Base-by-base conservation (phyloP, 1,139 yeast genomes). In the Lodderomyces beijingensis region DNA sequence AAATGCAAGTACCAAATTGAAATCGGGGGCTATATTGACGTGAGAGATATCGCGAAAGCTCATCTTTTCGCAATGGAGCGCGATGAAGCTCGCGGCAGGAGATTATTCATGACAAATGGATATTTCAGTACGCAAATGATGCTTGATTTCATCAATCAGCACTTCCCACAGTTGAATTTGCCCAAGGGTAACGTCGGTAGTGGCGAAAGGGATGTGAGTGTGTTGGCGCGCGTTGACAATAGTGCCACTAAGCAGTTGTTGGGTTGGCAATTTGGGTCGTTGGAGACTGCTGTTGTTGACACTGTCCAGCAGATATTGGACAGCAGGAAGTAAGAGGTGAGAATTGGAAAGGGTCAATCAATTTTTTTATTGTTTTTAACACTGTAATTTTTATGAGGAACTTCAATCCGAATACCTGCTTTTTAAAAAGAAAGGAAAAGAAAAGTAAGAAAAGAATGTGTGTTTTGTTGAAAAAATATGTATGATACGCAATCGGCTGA, bases 241-340 rank as follows among this genome's bases (percentile, higher is more conserved):
- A 38, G 39, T 15, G 44, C 44, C 19, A 62, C 70, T 2, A 50
- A 53, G 29, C 38, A 42, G 18, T 34, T 62, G 14, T 49, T 65
- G 35, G 53, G 50, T 1, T 58, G 59, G 39, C 47, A 51, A 12
- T 61, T 57, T 37, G 53, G 47, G 42, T 26, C 50, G 45, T 35
- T 55, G 55, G 50, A 65, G 24, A 47, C 53, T 11, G 50, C 62
- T 13, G 55, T 70, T 4, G 46, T 44, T 26, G 77, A 71, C 45
- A 57, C 74, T 4, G 63, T 68, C 14, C 34, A 46, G 16, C 78
- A 73, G 46, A 60, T 72, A 25, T 40, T 52, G 28, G 43, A 43
- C 14, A 24, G 60, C 61, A 2, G 41, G 10, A 25, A n/a, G 4
- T 5, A 13, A 10, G 27, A n/a, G n/a, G n/a, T n/a, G n/a, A n/a